Conservation (phyloP, 2,329 filamentous ascomycete species). For the Sarocladium oryzae region DNA sequence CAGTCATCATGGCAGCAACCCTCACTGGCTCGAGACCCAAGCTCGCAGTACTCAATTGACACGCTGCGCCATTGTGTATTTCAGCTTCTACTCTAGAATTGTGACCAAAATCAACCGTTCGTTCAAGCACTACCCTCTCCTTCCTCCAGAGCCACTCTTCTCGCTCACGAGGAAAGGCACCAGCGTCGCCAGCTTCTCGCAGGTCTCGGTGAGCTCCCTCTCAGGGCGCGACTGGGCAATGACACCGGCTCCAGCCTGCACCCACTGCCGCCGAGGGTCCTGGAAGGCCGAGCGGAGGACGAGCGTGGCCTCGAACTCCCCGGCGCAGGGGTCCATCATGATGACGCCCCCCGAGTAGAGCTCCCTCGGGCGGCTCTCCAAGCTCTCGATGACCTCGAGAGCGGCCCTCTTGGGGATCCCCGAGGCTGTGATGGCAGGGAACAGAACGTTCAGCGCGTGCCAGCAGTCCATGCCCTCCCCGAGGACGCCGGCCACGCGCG, state of each 20-base stretch:
- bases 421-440: conserved; percentile 17
- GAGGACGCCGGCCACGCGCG: conserved; percentile 13
- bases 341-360: conserved; percentile 16
- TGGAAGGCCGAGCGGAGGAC: conserved; percentile 8
- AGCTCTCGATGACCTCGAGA: conserved; percentile 12
- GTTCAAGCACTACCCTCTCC: too few relatives aligned
- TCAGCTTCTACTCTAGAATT: too few relatives aligned
- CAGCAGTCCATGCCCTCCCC: conserved; percentile 13
- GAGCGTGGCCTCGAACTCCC: conserved; percentile 13
- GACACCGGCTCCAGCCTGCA: conserved; percentile 15
- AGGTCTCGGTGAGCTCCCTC: conserved; percentile 15
- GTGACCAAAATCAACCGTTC: too few relatives aligned
- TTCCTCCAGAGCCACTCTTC: too few relatives aligned
- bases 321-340: conserved; percentile 9
- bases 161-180: too few relatives aligned
- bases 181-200: conserved; percentile 15
- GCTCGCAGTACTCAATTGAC: too few relatives aligned
- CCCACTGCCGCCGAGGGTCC: neutral
- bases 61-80: too few relatives aligned
- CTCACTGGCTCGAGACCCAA: too few relatives aligned
- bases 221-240: conserved; percentile 13
- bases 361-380: conserved; percentile 14
- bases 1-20: too few relatives aligned
- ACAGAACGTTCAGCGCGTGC: conserved; percentile 15
- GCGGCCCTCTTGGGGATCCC: conserved; percentile 14